phyloP scores from a whole-genome alignment of 2,329 filamentous ascomycete species.

The Venturia aucupariae region DNA sequence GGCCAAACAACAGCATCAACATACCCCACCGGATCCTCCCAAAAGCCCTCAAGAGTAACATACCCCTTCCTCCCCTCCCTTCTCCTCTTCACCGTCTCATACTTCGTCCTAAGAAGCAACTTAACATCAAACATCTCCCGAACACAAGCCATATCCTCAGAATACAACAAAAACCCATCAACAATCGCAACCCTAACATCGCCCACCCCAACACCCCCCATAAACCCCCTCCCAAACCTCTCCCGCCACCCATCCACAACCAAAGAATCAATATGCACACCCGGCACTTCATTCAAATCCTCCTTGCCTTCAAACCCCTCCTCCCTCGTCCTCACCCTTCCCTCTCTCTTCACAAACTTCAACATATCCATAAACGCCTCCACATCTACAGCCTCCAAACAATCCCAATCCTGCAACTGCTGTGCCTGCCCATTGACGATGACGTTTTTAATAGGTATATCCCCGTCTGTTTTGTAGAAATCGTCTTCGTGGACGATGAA shows the following conservation, averaged over 20 bases:
- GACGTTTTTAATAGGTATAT: slow-evolving; percentile 43
- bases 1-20: slow-evolving; percentile 95
- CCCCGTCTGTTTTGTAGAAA: slow-evolving; percentile 75
- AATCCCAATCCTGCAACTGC: slow-evolving; percentile 79
- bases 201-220: neutral
- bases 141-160: slow-evolving; percentile 44
- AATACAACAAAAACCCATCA: slow-evolving; percentile 83
- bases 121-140: slow-evolving; percentile 60
- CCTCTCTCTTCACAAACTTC: slow-evolving; percentile 58
- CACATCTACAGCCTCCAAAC: slow-evolving; percentile 67
- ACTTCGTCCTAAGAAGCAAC: slow-evolving; percentile 66
- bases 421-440: neutral
- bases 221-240: slow-evolving; percentile 16
- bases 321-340: slow-evolving; percentile 38
- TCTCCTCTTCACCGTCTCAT: slow-evolving; percentile 52
- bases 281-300: slow-evolving; percentile 46
- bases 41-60: slow-evolving; percentile 77
- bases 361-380: slow-evolving; percentile 58
- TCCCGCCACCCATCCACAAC: slow-evolving; percentile 31
- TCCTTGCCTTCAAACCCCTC: slow-evolving; percentile 43
- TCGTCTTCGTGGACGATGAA: slow-evolving; percentile 94
- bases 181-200: slow-evolving; percentile 57
- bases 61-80: slow-evolving; percentile 65
- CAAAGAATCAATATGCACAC: slow-evolving; percentile 23
- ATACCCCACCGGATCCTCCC: slow-evolving; percentile 89